phyloP scores from a whole-genome alignment of 805 yeast species.

The Teunomyces panamensis region DNA sequence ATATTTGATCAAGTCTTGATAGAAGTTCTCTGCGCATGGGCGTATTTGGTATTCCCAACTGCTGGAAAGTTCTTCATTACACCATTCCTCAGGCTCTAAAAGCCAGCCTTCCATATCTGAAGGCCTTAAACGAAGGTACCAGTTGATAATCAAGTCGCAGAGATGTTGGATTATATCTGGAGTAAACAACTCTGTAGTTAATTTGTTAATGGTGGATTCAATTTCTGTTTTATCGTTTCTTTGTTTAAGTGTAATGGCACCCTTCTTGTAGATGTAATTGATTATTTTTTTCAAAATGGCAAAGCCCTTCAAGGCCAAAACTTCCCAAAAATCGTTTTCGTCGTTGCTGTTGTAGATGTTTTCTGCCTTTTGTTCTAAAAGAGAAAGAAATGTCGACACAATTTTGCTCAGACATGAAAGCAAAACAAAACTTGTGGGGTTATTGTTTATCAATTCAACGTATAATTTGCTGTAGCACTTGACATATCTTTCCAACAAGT shows the following conservation, averaged over 20 bases:
- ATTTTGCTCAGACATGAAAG: constrained; percentile 63
- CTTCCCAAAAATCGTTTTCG: constrained; percentile 71
- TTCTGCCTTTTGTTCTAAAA: constrained; percentile 65
- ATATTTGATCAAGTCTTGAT: constrained; percentile 64
- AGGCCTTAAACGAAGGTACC: constrained; percentile 73
- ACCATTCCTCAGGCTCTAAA: constrained; percentile 90
- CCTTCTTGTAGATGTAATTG: constrained; percentile 59
- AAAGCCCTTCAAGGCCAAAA: constrained; percentile 63
- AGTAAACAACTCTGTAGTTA: constrained; percentile 57
- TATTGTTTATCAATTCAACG: constrained; percentile 52
- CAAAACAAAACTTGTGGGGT: constrained; percentile 69
- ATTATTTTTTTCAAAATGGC: constrained; percentile 63
- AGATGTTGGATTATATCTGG: constrained; percentile 53
- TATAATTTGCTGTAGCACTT: constrained; percentile 76
- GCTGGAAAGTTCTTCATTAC: constrained; percentile 70
- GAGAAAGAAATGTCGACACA: constrained; percentile 55
- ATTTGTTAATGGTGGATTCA: constrained; percentile 49
- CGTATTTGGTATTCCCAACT: constrained; percentile 83
- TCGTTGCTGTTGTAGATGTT: constrained; percentile 56
- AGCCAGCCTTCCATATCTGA: constrained; percentile 79
- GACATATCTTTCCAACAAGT: constrained; percentile 63
- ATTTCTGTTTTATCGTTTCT: constrained; percentile 65
- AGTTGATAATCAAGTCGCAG: constrained; percentile 63
- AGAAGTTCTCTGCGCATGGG: constrained; percentile 84
- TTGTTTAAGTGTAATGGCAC: constrained; percentile 63